Base-by-base conservation (phyloP, 2,329 filamentous ascomycete species). In the Fusarium solani-melongenae region DNA sequence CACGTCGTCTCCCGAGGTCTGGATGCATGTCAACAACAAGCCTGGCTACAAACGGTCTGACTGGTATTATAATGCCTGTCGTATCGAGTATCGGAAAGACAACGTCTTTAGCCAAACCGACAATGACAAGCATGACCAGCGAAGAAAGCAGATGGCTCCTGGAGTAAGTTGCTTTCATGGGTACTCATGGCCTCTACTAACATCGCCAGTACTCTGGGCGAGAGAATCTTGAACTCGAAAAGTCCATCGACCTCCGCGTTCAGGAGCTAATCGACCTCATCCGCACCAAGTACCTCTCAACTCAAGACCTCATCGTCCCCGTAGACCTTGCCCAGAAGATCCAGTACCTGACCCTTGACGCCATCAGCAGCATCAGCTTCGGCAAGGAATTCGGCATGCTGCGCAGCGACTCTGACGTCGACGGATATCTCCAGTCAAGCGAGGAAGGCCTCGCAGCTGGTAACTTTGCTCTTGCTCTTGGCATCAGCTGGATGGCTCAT, bases 51-150 rank as follows among this genome's bases (percentile, higher is more conserved):
- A 78, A 56, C 80, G 83, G 14, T 81, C 81, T 5, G 76, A 80
- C 20, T 87, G 85, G 84, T 87, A 82, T 64, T 84, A 83, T 24
- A 83, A 86, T 41, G 82, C 83, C 5, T 81, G 84, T 46, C 84
- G 85, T 5, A 82, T 88, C 29, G 86, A 90, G 66, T 83, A 86
- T 6, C 83, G 84, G 1, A 80, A 82, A 6, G 86, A 90, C 73
- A 89, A 87, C 63, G 81, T 90, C 36, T 89, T 91, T 67, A 86
- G 83, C 2, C 83, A 87, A 71, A 84, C 84, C 6, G 82, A 89
- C 66, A 86, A 85, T 46, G 82, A 81, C 6, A 83, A 83, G 46
- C 89, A 91, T 70, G 79, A 83, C 2, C 70, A 73, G 20, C 75
- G 86, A 38, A 81, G 85, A 22, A 85, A 85, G 72, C 86, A 88